Evolutionary conservation across 345 rosid species (phyloP).

Genomic region (Iberis pinnata): DNA sequence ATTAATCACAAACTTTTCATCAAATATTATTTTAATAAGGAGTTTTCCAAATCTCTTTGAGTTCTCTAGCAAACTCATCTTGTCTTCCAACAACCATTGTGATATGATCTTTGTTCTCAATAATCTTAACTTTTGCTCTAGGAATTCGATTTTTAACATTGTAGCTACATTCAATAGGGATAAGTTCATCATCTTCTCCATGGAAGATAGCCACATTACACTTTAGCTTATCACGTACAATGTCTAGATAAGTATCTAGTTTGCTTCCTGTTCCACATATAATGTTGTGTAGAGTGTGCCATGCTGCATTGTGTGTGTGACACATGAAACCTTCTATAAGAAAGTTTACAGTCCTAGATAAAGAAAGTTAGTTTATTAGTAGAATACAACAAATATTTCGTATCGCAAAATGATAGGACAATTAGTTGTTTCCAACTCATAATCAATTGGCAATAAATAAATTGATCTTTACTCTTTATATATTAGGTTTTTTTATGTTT

Average conservation of each 20-base stretch:
- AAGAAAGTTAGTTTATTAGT: neutral
- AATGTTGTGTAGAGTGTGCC: constrained; percentile 98
- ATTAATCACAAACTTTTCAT: constrained; percentile 12
- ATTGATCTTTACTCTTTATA: no score
- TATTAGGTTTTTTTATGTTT: no score
- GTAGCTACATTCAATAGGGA: constrained; percentile 83
- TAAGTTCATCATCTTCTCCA: constrained; percentile 71
- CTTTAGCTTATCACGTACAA: constrained; percentile 47
- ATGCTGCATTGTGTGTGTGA: constrained; percentile 91
- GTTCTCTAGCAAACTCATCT: constrained; percentile 68
- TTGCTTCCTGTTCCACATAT: constrained; percentile 82
- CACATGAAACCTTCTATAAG: constrained; percentile 86
- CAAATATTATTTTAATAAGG: no score
- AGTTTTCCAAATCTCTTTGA: constrained; percentile 65
- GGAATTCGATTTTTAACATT: constrained; percentile 50
- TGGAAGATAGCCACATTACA: constrained; percentile 73
- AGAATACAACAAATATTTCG: no score
- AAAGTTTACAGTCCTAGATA: constrained; percentile 60
- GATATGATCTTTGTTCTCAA: constrained; percentile 75
- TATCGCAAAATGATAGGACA: neutral
- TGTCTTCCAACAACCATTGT: constrained; percentile 88
- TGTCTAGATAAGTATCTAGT: constrained; percentile 68
- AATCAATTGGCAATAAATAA: no score
- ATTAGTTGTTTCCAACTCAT: no score
- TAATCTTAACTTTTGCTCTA: constrained; percentile 61